A percentile compares a stretch with the other conserved stretches of the same genome.
Evolutionary conservation across 1,284 basidiomycete genomes (phyloP).

Genomic region (Serendipita sp.): DNA sequence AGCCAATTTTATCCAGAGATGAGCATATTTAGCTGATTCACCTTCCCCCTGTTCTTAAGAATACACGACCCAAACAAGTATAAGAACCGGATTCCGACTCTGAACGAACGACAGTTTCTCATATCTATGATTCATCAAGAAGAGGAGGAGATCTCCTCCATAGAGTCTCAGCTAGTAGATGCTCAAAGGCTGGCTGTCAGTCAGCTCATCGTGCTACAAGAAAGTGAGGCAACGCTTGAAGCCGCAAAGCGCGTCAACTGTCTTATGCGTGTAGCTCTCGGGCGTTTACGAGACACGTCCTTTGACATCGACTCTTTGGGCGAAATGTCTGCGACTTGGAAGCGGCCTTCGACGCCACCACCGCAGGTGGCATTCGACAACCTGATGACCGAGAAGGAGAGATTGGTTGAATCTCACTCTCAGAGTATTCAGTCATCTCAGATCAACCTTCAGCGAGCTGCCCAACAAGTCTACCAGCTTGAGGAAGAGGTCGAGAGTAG

Average conservation of each 20-base stretch:
- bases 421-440: neutral
- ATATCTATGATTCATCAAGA: neutral
- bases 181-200: neutral
- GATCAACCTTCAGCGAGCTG: neutral
- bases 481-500: neutral
- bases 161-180: neutral
- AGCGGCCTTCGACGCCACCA: neutral
- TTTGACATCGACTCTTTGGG: neutral
- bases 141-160: neutral
- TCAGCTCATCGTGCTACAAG: neutral
- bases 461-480: neutral
- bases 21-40: neutral
- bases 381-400: neutral
- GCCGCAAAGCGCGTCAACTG: neutral
- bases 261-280: neutral
- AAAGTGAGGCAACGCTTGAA: neutral
- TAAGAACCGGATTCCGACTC: neutral
- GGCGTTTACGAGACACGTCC: neutral
- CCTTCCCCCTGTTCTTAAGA: too few relatives aligned
- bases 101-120: neutral
- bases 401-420: neutral
- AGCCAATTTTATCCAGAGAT: neutral
- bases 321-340: neutral
- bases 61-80: neutral
- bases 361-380: neutral